Base-by-base conservation (phyloP, 2,329 filamentous ascomycete genomes). In the Ophiostoma ips region DNA sequence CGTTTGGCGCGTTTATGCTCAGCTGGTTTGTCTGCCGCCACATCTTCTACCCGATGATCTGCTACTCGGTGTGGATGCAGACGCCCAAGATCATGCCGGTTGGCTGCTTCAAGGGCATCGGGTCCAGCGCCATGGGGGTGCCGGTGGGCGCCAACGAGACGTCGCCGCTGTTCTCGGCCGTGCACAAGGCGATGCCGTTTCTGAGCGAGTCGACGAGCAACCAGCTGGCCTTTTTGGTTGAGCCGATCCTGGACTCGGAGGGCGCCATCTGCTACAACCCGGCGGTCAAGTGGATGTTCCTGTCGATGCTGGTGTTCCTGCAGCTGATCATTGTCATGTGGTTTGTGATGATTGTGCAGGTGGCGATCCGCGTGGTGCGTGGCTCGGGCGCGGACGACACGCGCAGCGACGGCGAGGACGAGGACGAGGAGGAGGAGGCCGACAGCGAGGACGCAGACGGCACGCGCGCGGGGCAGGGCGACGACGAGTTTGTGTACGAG, bases 21-120 rank as follows among this genome's bases (percentile, higher is more conserved):
- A 78, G 79, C 48, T 98, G 92, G 92, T 74, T 95, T 55, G 62
- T 84, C 48, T 78, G 84, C 28, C 85, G 92, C 48, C 92, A 98
- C 64, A 68, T 90, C 50, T 70, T 87, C 55, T 96, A 89, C 68
- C 69, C 81, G 50, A 73, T 77, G 59, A 79, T 92, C 40, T 88
- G 83, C 72, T 94, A 84, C 75, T 94, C 87, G 37, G 78, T 94
- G 53, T 87, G 82, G 64, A 70, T 71, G 28, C 76, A 88, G 56
- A 70, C 81, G 1, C 76, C 81, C 15, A 59, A 65, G 11, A 68
- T 74, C 38, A 83, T 89, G 64, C 65, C 73, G 1, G 73, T 72
- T 48, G 85, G 82, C 34, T 94, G 88, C 68, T 95, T 84, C 68
- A 68, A 65, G 68, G 15, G 76, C 77, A 1, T 77, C 80, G n/a